Base-by-base conservation (phyloP, 306 rosid genomes). In the Begonia masoniana region DNA sequence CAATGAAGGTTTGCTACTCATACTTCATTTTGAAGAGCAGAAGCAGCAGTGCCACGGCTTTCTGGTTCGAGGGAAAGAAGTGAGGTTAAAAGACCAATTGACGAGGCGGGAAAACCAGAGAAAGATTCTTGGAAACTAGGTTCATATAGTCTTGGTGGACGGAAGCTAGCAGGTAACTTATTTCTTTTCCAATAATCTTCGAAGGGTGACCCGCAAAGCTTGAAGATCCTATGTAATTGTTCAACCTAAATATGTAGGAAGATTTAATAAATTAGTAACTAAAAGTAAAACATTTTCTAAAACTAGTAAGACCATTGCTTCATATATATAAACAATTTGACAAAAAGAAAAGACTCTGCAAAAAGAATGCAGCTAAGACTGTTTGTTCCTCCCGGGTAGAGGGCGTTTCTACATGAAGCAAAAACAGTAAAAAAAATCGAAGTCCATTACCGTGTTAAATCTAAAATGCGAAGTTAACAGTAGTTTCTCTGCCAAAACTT, bases 151-250 rank as follows among this genome's bases (percentile, higher is more conserved):
- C 67, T 61, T 12, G 61, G 71, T 12, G 79, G 78, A 58, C 78
- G 62, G 62, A 74, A 74, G 71, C 76, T 79, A 68, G 88, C 45
- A 55, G 67, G 72, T 51, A 75, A 62, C 66, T 71, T 82, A 80
- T 72, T 66, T 69, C 62, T 77, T 46, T 46, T 70, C 82, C 75
- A 79, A 61, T 81, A 84, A 52, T 84, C 88, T 16, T 74, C 91
- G 6, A 76, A 51, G 19, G 92, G 96, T 43, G 87, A 65, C 51
- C 96, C 95, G 60, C 85, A 79, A 50, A 88, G 88, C 67, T 82
- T 88, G 74, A 74, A 84, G 75, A 88, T 84, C 79, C 59, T 77
- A 68, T 81, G 92, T 60, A 88, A 77, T 53, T 88, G 95, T 65
- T 88, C 86, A 63, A 88, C 80, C 92, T 88, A 66, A 63, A 60